These are phyloP conservation scores for Xerocomus nothofagi DNA, from an alignment of 1,284 basidiomycete species.

Conservation along the genomic window DNA sequence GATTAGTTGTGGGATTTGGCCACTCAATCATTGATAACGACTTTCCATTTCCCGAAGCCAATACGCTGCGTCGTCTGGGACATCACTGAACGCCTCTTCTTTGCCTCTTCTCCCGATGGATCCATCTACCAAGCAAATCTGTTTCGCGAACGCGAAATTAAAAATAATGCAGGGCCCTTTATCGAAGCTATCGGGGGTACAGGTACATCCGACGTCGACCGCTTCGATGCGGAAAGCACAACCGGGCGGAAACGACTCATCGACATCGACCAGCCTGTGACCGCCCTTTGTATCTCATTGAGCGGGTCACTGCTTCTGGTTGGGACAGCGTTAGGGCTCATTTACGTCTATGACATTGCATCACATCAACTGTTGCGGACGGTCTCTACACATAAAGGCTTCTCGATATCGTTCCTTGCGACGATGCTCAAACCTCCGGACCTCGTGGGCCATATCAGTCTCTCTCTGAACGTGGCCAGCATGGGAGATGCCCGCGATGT, in stretches of 20 bases:
- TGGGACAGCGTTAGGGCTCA: constrained; percentile 72
- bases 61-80: constrained; percentile 78
- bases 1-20: constrained; percentile 79
- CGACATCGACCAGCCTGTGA: constrained; percentile 62
- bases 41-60: constrained; percentile 79
- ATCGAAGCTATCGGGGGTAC: constrained; percentile 77
- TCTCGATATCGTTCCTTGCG: constrained; percentile 70
- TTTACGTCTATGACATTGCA: constrained; percentile 83
- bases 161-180: constrained; percentile 42
- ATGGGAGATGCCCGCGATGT: constrained; percentile 51
- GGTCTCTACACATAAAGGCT: constrained; percentile 70
- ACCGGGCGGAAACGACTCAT: constrained; percentile 57
- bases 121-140: constrained; percentile 80
- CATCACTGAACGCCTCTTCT: constrained; percentile 82
- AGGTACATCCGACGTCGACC: constrained; percentile 67
- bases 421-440: constrained; percentile 84
- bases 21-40: constrained; percentile 76
- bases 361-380: constrained; percentile 88
- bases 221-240: constrained; percentile 51
- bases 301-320: constrained; percentile 77
- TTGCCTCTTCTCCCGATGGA: constrained; percentile 75
- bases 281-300: constrained; percentile 73
- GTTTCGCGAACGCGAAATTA: constrained; percentile 61
- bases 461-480: constrained; percentile 49
- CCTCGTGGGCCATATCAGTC: constrained; percentile 71